phyloP scores from a whole-genome alignment of 2,329 filamentous ascomycete species.

The Neurospora crassa region DNA sequence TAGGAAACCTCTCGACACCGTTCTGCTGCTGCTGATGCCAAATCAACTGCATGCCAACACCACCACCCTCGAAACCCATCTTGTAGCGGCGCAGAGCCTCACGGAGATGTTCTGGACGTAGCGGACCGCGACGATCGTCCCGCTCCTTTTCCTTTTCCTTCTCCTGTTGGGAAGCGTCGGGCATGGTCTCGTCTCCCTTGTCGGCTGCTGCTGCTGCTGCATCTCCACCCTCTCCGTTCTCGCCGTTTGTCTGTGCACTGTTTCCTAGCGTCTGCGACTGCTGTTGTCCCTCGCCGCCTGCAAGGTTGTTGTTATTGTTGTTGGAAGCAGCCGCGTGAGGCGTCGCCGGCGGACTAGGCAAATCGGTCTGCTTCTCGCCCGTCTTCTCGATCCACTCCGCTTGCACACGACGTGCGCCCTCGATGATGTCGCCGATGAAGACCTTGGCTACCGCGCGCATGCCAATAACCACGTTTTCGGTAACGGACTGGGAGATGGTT shows the following conservation, averaged over 20 bases:
- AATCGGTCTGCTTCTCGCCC: conserved; percentile 47
- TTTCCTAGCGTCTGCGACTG: background rate
- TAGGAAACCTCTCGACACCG: conserved; percentile 50
- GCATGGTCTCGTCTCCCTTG: background rate
- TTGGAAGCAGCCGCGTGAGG: conserved; percentile 24
- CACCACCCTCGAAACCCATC: conserved; percentile 50
- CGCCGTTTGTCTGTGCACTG: background rate
- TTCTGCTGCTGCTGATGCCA: conserved; percentile 53
- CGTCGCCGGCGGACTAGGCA: conserved; percentile 33
- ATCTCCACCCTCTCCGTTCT: conserved; percentile 7
- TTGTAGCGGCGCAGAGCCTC: conserved; percentile 65
- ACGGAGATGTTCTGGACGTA: conserved; percentile 65
- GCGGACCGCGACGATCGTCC: conserved; percentile 27
- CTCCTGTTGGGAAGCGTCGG: background rate
- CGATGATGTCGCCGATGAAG: conserved; percentile 68
- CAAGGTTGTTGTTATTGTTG: conserved; percentile 19
- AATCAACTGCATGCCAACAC: conserved; percentile 48
- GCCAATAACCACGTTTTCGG: conserved; percentile 62
- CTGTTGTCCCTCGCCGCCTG: conserved; percentile 8
- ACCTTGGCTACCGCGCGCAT: conserved; percentile 69
- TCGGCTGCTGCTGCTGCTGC: conserved; percentile 19
- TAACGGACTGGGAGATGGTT: conserved; percentile 70
- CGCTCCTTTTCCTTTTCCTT: conserved; percentile 18
- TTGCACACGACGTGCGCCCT: conserved; percentile 60
- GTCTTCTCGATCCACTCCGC: conserved; percentile 56